These are phyloP conservation scores for Pestalotiopsis sp. DNA, from an alignment of 2,329 filamentous ascomycete species.

Conservation along the genomic window DNA sequence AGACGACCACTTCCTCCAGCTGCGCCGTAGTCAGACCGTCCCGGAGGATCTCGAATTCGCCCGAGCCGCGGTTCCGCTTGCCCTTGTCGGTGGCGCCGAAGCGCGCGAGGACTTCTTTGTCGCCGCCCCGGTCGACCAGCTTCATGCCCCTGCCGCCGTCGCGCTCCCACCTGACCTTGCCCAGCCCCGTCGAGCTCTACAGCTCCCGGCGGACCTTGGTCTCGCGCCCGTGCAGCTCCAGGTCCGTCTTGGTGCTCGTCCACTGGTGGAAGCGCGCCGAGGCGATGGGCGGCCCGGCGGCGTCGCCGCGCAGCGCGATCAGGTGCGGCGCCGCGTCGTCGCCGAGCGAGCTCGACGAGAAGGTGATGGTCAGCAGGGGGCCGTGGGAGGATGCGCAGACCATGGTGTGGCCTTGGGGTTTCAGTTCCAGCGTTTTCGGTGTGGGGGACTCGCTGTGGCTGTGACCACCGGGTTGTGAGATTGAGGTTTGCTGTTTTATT, in stretches of 20 bases:
- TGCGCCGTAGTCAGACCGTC: conserved; percentile 11
- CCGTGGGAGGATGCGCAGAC: conserved; percentile 6
- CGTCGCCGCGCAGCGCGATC: conserved; percentile 16
- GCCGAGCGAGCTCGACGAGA: conserved; percentile 9
- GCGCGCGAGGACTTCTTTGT: conserved; percentile 14
- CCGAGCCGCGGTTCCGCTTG: conserved; percentile 15
- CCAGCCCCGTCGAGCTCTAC: conserved; percentile 17
- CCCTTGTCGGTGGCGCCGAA: conserved; percentile 16
- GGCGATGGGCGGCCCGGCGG: conserved; percentile 14
- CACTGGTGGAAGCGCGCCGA: conserved; percentile 16
- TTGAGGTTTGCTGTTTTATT: not conserved
- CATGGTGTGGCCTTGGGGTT: conserved; percentile 17
- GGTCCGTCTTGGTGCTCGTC: conserved; percentile 14
- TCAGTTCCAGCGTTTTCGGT: conserved; percentile 14
- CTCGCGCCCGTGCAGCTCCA: conserved; percentile 15
- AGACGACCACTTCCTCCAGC: conserved; percentile 18
- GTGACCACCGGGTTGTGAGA: not conserved
- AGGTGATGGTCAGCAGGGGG: conserved; percentile 18
- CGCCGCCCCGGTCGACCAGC: not conserved
- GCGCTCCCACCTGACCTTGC: conserved; percentile 15
- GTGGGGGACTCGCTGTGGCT: not conserved
- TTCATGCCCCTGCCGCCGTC: conserved; percentile 18
- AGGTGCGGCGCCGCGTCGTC: conserved; percentile 15
- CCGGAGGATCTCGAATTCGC: conserved; percentile 16
- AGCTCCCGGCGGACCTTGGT: conserved; percentile 13